Evolutionary conservation across 164 flowering plant species (phyloP).

Genomic region (Tinospora cordifolia): DNA sequence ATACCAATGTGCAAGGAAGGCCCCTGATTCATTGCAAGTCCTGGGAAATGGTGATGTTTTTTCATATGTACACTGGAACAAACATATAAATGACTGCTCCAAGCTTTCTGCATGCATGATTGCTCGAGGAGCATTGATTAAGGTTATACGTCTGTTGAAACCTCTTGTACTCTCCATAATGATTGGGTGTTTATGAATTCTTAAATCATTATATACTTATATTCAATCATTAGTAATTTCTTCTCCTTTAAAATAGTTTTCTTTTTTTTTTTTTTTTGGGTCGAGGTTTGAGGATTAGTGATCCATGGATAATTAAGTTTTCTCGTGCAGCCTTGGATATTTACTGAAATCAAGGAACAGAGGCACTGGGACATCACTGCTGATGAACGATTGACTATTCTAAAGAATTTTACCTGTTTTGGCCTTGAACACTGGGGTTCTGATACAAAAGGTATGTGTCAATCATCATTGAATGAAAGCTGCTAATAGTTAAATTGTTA

Average conservation of each 20-base stretch:
- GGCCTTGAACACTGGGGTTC: constrained; percentile 99
- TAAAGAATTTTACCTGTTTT: constrained; percentile 67
- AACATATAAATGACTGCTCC: constrained; percentile 60
- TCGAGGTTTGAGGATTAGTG: constrained; percentile 1
- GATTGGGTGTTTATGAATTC: neutral
- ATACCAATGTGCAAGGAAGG: constrained; percentile 61
- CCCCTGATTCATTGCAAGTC: constrained; percentile 60
- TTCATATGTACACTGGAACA: constrained; percentile 84
- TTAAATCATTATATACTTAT: neutral
- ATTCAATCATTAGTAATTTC: neutral
- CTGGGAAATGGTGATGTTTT: constrained; percentile 89
- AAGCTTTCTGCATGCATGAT: constrained; percentile 80
- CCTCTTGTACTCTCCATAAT: neutral
- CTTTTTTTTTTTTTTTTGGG: neutral
- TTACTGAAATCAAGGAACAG: constrained; percentile 95
- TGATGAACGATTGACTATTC: constrained; percentile 63
- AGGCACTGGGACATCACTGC: constrained; percentile 98
- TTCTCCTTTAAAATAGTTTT: neutral
- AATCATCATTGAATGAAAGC: neutral
- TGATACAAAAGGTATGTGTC: constrained; percentile 71
- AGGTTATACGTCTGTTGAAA: constrained; percentile 34
- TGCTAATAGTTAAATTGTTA: neutral
- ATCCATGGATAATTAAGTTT: constrained; percentile 4
- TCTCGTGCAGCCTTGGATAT: constrained; percentile 85
- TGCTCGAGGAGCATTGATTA: constrained; percentile 85